A percentile compares a stretch with the other conserved stretches of the same genome.
phyloP scores from a whole-genome alignment of 2,329 filamentous ascomycete genomes.

The Teratosphaeria pseudoeucalypti region DNA sequence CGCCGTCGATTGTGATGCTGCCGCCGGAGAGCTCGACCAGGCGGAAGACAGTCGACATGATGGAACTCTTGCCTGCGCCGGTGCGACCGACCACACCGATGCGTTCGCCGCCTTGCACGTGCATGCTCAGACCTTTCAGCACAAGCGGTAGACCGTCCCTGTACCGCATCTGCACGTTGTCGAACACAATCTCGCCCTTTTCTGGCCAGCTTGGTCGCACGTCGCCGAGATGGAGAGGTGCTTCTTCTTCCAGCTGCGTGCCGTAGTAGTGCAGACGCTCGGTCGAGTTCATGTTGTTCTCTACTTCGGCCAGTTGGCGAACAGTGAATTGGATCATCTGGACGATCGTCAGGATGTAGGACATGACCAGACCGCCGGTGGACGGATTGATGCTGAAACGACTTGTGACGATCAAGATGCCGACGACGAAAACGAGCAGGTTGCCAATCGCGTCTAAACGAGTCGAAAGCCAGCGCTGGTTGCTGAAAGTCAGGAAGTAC shows the following conservation, averaged over 20 bases:
- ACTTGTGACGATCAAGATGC: constrained; percentile 84
- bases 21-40: constrained; percentile 44
- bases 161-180: constrained; percentile 44
- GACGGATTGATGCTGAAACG: constrained; percentile 77
- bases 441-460: constrained; percentile 79
- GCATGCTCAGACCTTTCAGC: constrained; percentile 47
- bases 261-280: constrained; percentile 89
- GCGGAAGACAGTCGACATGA: constrained; percentile 74
- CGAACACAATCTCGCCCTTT: constrained; percentile 55
- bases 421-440: constrained; percentile 73
- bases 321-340: constrained; percentile 96
- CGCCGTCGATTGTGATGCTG: constrained; percentile 39
- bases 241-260: constrained; percentile 76
- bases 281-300: constrained; percentile 96
- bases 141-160: constrained; percentile 39
- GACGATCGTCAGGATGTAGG: constrained; percentile 85
- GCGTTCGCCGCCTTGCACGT: constrained; percentile 64
- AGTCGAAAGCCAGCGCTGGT: constrained; percentile 84
- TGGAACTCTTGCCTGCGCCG: constrained; percentile 72
- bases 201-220: constrained; percentile 74
- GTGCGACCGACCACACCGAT: constrained; percentile 75
- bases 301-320: constrained; percentile 84
- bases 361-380: constrained; percentile 77
- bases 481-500: constrained; percentile 90
- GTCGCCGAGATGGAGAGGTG: constrained; percentile 63